Evolutionary conservation across 106 monocot genomes (phyloP).

Genomic region (Dendrobium huoshanense): DNA sequence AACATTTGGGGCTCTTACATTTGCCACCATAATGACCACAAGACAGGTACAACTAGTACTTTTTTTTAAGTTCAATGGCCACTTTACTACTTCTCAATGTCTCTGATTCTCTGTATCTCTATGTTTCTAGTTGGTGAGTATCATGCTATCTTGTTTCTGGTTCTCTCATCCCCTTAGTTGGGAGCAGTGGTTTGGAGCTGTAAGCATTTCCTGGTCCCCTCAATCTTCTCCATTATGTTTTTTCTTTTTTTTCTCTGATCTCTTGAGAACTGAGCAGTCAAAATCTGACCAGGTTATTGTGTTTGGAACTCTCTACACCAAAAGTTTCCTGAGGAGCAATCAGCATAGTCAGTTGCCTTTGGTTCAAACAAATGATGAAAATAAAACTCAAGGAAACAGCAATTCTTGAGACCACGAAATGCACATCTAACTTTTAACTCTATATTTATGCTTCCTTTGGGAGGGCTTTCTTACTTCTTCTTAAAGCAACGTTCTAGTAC

Average conservation of each 20-base stretch:
- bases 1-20: conserved; percentile 95
- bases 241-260: background rate
- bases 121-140: conserved; percentile 70
- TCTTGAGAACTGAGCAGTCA: background rate
- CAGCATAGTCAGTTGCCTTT: conserved; percentile 18
- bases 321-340: conserved; percentile 61
- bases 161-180: conserved; percentile 88
- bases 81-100: background rate
- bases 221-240: background rate
- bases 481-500: too few relatives aligned
- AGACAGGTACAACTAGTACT: conserved; percentile 56
- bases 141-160: conserved; percentile 90
- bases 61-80: background rate
- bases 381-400: background rate
- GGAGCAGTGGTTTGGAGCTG: conserved; percentile 80
- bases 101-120: background rate
- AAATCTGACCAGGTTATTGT: conserved; percentile 52
- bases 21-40: conserved; percentile 98
- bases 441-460: too few relatives aligned
- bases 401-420: background rate
- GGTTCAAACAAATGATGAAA: background rate
- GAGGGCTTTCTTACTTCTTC: too few relatives aligned
- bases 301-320: conserved; percentile 75
- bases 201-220: conserved; percentile 31
- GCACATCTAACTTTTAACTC: too few relatives aligned